Conservation (phyloP, 805 yeast genomes). For the Nakazawaea peltata region DNA sequence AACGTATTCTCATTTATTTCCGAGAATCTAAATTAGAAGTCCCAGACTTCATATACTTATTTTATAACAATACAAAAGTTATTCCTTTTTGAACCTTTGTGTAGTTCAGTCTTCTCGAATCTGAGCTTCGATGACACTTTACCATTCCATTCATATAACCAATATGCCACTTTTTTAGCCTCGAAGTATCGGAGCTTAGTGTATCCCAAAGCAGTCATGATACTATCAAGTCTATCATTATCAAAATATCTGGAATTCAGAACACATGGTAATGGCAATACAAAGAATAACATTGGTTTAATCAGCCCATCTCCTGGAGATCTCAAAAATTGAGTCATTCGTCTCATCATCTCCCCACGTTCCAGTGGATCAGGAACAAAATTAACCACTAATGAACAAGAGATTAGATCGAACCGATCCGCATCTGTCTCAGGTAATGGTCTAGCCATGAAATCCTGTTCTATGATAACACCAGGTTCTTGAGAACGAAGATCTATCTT, state of each 20-base stretch:
- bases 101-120: conserved; percentile 39
- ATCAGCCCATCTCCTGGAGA: conserved; percentile 16
- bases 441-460: conserved; percentile 82
- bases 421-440: conserved; percentile 40
- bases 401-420: conserved; percentile 55
- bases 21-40: no score
- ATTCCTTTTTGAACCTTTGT: conserved; percentile 53
- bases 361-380: conserved; percentile 68
- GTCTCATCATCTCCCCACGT: conserved; percentile 71
- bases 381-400: conserved; percentile 82
- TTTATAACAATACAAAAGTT: conserved; percentile 52
- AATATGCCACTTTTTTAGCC: conserved; percentile 67
- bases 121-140: conserved; percentile 11
- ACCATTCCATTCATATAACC: conserved; percentile 50
- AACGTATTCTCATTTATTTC: not conserved
- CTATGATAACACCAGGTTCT: conserved; percentile 49
- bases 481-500: conserved; percentile 81
- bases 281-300: conserved; percentile 53
- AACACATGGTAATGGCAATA: conserved; percentile 83
- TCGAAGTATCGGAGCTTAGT: conserved; percentile 35
- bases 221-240: conserved; percentile 27
- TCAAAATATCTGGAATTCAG: conserved; percentile 75
- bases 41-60: conserved; percentile 6
- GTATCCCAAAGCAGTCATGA: conserved; percentile 61
- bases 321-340: conserved; percentile 50